Base-by-base conservation (phyloP, 2,329 filamentous ascomycete genomes). In the Pseudogymnoascus destructans region DNA sequence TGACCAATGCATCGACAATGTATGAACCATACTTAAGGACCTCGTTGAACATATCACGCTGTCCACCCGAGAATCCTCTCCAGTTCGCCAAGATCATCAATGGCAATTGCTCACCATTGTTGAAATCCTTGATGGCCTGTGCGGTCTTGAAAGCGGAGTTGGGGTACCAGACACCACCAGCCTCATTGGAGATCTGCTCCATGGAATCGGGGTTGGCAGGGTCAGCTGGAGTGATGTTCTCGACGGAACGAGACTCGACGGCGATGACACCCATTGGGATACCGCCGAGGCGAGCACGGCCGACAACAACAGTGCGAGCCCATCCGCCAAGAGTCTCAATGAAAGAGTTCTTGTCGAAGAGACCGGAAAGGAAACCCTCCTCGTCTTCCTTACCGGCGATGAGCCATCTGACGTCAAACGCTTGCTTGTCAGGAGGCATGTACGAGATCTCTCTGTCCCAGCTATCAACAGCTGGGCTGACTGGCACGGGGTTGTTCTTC, bases 81-180 rank as follows among this genome's bases (percentile, higher is more conserved):
- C 93, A 98, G 81, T 98, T 98, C 75, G 93, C 93, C 63, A 98
- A 84, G 71, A 98, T 98, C 90, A 98, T 97, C 64, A 98, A 78
- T 59, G 93, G 93, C 69, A 98, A 80, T 77, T 98, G 93, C 76
- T 98, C 93, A 71, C 93, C 93, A 65, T 95, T 84, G 82, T 98
- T 98, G 82, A 98, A 98, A 78, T 98, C 93, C 68, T 87, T 90
- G 76, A 98, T 95, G 59, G 93, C 93, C 74, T 98, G 93, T 2
- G 93, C 93, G 62, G 93, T 98, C 87, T 98, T 98, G 85, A 92
- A 98, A 21, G 93, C 93, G 9, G 92, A 97, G 81, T 98, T 98
- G 70, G 93, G 93, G 77, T 97, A 98, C 93, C 93, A 98, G 25
- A 98, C 93, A 77, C 95, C 93, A 77, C 93, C 93, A 63, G 93